Evolutionary conservation across 805 yeast species (phyloP).

Genomic region (Monosporozyma yasuniensis): DNA sequence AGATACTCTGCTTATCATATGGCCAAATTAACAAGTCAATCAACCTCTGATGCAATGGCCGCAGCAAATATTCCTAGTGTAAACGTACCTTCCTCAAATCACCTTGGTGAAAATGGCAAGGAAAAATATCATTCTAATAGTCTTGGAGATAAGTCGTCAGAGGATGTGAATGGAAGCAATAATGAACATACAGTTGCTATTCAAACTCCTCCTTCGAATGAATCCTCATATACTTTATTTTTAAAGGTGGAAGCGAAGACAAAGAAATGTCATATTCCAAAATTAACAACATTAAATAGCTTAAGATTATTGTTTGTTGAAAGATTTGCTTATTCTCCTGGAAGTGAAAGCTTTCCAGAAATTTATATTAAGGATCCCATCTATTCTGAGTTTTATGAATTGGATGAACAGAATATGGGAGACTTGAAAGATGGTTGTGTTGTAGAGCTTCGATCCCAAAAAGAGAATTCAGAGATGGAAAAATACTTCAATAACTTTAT

Average conservation of each 20-base stretch:
- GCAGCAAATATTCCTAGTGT: slow-evolving; percentile 13
- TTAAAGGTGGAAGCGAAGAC: slow-evolving; percentile 45
- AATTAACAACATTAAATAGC: slow-evolving; percentile 33
- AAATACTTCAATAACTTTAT: slow-evolving; percentile 7
- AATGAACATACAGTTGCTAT: not conserved
- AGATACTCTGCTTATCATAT: slow-evolving; percentile 90
- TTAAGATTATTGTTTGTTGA: slow-evolving; percentile 72
- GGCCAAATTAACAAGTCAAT: slow-evolving; percentile 55
- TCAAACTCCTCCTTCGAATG: not conserved
- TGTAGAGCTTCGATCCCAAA: slow-evolving; percentile 38
- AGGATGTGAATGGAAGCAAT: not conserved
- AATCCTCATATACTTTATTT: slow-evolving; percentile 30
- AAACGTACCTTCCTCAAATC: not conserved
- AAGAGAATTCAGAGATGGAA: not conserved
- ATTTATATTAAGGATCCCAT: slow-evolving; percentile 60
- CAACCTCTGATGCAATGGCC: slow-evolving; percentile 23
- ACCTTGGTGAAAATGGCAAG: not conserved
- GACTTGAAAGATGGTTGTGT: slow-evolving; percentile 56
- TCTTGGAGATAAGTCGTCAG: not conserved
- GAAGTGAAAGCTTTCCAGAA: slow-evolving; percentile 62
- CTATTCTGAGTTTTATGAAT: slow-evolving; percentile 60
- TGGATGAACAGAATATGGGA: slow-evolving; percentile 57
- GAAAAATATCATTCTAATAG: not conserved
- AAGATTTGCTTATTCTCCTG: slow-evolving; percentile 77
- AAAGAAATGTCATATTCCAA: slow-evolving; percentile 38